Evolutionary conservation across 2,329 filamentous ascomycete species (phyloP), one percentile per base, ranked within the genome.

Genomic region (Microcyclosporella mali): DNA sequence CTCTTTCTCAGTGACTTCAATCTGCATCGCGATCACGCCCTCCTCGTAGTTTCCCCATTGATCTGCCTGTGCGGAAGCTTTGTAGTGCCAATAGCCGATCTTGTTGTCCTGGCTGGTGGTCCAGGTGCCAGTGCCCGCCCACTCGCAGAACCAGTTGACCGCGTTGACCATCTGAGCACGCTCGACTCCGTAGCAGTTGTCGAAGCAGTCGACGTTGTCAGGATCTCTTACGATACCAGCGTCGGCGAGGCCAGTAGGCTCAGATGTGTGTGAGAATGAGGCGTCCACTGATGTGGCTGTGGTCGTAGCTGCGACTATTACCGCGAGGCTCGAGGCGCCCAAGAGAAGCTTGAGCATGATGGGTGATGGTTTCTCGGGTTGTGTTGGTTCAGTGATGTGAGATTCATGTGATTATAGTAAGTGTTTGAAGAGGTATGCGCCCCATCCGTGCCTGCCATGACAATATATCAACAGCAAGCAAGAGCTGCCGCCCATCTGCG

Each of bases 111-210:
- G 19, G 6, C 16, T 16, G 25, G 31, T 14, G 3, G 18, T 10
- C 40, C 41, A 46, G 14, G 27, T 34, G 12, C 19, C 21, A 3
- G 18, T n/a, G 21, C 27, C 19, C 25, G 44, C 32, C 9, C 35
- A 14, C 19, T 39, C 28, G 35, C 47, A 50, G 41, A 41, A 46
- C 36, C 33, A 44, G 17, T 46, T 35, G 18, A 46, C 33, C 3
- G 28, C 43, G 19, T 21, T 18, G 30, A 33, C 28, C 4, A 30
- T 16, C 15, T 18, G 6, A 8, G 8, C 15, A 10, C 43, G 37
- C 11, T 30, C 28, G 14, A 50, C 33, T 4, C 47, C 43, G 32
- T 33, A 46, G 37, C 47, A 50, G 32, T 21, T 32, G 9, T 46
- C 33, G 35, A 41, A 40, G 41, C 45, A 47, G 29, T 18, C 37